A percentile compares a stretch with the other conserved stretches of the same genome.
Evolutionary conservation across 257 asterid species (phyloP).

Genomic region (Lantana camara): DNA sequence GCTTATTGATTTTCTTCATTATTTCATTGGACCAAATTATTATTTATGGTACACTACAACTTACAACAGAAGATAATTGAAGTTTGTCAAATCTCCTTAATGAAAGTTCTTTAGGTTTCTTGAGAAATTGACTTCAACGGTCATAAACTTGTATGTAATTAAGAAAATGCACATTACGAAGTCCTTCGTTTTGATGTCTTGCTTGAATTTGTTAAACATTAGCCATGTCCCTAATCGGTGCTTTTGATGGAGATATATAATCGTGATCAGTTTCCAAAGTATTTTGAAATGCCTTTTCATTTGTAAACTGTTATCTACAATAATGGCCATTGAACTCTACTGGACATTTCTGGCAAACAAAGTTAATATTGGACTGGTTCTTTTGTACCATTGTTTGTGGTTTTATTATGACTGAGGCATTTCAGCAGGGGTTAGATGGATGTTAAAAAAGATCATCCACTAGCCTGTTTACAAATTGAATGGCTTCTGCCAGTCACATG

Average conservation of each 20-base stretch:
- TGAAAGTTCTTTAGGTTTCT: conserved; percentile 4
- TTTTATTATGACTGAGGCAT: conserved; percentile 30
- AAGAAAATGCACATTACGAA: neutral
- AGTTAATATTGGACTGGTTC: conserved; percentile 27
- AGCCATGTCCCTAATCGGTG: no score
- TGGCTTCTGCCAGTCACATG: conserved; percentile 31
- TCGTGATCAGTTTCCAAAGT: no score
- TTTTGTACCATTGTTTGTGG: conserved; percentile 25
- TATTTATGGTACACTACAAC: conserved; percentile 2
- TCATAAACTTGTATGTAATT: conserved; percentile 3
- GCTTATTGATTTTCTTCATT: conserved; percentile 16
- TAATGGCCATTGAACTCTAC: conserved; percentile 18
- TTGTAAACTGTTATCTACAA: conserved; percentile 7
- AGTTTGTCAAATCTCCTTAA: neutral
- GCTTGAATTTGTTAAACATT: neutral
- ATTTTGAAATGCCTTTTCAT: conserved; percentile 24
- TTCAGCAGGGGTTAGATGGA: conserved; percentile 34
- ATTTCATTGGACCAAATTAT: conserved; percentile 7
- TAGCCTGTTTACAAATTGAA: conserved; percentile 30
- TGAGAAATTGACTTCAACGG: neutral
- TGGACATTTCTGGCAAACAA: conserved; percentile 21
- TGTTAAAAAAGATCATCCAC: conserved; percentile 13
- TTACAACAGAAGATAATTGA: conserved; percentile 5
- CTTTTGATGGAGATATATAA: no score
- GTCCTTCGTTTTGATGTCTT: neutral